Evolutionary conservation across 2,329 filamentous ascomycete genomes (phyloP).

Genomic region (Helminthosporium solani): DNA sequence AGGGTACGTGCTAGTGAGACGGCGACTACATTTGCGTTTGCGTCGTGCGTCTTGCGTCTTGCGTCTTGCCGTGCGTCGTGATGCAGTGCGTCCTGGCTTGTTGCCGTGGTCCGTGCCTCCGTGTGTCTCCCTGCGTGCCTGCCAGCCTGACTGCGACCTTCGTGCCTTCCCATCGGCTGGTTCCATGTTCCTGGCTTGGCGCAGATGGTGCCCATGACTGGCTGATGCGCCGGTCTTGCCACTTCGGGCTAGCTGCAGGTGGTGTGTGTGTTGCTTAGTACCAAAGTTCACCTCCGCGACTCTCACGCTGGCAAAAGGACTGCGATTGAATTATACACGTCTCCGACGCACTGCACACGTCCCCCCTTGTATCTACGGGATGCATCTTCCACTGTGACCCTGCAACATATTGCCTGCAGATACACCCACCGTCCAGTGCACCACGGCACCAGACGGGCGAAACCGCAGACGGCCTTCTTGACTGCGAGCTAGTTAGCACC

Average conservation of each 20-base stretch:
- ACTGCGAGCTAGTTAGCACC: conserved; percentile 15
- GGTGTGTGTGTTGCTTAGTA: conserved; percentile 26
- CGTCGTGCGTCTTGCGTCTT: too few relatives aligned
- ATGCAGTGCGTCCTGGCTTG: too few relatives aligned
- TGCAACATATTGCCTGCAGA: conserved; percentile 26
- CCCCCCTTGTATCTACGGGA: conserved; percentile 15
- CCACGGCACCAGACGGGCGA: not conserved
- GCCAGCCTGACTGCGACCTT: too few relatives aligned
- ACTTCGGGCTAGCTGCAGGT: conserved; percentile 17
- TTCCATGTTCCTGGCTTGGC: too few relatives aligned
- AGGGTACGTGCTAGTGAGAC: conserved; percentile 19
- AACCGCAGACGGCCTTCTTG: conserved; percentile 4
- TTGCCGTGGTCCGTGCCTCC: too few relatives aligned
- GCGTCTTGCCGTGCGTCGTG: too few relatives aligned
- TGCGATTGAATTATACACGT: conserved; percentile 5
- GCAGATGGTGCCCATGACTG: too few relatives aligned
- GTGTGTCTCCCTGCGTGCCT: too few relatives aligned
- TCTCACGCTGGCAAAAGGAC: conserved; percentile 3
- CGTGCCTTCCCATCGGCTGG: too few relatives aligned
- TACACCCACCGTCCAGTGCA: conserved; percentile 13
- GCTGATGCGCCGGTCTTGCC: too few relatives aligned
- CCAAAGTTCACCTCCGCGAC: conserved; percentile 22
- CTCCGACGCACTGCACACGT: not conserved
- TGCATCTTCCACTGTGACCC: conserved; percentile 33
- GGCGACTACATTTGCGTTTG: conserved; percentile 16